phyloP scores from a whole-genome alignment of 805 yeast species.

The Phaffomyces thermotolerans region DNA sequence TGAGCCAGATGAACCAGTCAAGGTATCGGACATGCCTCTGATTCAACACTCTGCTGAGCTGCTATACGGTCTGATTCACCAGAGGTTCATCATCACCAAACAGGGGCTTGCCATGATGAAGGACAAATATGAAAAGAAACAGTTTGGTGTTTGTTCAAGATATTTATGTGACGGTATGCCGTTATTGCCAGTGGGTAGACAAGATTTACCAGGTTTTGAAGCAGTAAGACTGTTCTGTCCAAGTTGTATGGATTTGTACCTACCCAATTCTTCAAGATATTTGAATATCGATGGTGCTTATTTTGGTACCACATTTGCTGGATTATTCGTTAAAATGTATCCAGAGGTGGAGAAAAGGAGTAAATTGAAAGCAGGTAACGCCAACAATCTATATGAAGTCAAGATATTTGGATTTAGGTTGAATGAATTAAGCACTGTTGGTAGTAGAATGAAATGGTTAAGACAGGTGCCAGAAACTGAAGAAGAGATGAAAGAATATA shows the following conservation, averaged over 20 bases:
- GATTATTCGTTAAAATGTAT: constrained; percentile 81
- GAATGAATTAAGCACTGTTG: constrained; percentile 64
- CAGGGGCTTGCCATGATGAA: constrained; percentile 89
- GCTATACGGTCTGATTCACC: constrained; percentile 89
- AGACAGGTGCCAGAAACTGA: constrained; percentile 64
- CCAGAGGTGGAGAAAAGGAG: constrained; percentile 76
- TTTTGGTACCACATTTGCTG: constrained; percentile 94
- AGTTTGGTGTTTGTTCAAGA: constrained; percentile 90
- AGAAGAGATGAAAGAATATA: constrained; percentile 55
- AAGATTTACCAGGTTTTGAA: constrained; percentile 86
- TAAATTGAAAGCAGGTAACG: constrained; percentile 24
- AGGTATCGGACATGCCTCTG: constrained; percentile 61
- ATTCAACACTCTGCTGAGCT: constrained; percentile 88
- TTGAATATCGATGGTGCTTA: constrained; percentile 92
- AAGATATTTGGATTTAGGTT: constrained; percentile 84
- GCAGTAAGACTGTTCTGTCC: constrained; percentile 93
- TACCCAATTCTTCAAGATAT: constrained; percentile 83
- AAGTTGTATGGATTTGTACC: constrained; percentile 83
- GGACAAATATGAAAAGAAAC: constrained; percentile 82
- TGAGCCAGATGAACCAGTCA: constrained; percentile 46
- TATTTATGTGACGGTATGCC: constrained; percentile 86
- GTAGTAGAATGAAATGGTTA: constrained; percentile 96
- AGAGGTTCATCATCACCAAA: constrained; percentile 80
- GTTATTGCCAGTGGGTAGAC: constrained; percentile 83
- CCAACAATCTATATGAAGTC: constrained; percentile 43